A percentile compares a stretch with the other conserved stretches of the same genome.
phyloP scores from a whole-genome alignment of 2,329 filamentous ascomycete species.

The Raffaelea ambrosiae region DNA sequence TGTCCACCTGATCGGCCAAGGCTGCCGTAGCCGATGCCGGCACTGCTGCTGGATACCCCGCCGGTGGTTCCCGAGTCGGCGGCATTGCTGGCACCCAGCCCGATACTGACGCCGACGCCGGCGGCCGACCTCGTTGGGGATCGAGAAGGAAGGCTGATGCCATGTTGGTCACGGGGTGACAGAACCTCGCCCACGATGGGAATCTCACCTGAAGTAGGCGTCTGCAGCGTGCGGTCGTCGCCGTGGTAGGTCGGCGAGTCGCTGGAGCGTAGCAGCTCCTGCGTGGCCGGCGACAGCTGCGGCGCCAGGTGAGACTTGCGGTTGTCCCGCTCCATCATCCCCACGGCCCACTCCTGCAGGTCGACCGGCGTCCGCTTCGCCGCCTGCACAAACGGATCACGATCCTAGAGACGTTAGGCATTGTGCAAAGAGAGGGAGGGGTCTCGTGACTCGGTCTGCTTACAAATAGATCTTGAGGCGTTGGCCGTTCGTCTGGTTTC shows the following conservation, averaged over 20 bases:
- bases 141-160: slow-evolving; percentile 32
- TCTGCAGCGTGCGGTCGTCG: slow-evolving; percentile 40
- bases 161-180: slow-evolving; percentile 42
- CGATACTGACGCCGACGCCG: background rate
- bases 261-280: slow-evolving; percentile 60
- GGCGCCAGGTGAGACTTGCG: slow-evolving; percentile 89
- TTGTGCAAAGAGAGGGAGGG: background rate
- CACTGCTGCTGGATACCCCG: background rate
- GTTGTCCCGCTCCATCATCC: slow-evolving; percentile 90
- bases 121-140: slow-evolving; percentile 37
- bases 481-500: slow-evolving; percentile 78
- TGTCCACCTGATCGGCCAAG: slow-evolving; percentile 36
- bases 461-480: slow-evolving; percentile 88
- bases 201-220: slow-evolving; percentile 65
- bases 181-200: slow-evolving; percentile 53
- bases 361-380: slow-evolving; percentile 95
- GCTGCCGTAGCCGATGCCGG: slow-evolving; percentile 23
- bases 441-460: too few species aligned
- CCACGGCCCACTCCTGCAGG: slow-evolving; percentile 84
- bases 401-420: slow-evolving; percentile 49
- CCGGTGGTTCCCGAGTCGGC: background rate
- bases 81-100: background rate
- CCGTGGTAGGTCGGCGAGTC: slow-evolving; percentile 49
- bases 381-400: slow-evolving; percentile 89
- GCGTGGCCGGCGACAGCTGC: slow-evolving; percentile 67